These are phyloP conservation scores for Blastobotrys robertii DNA, from an alignment of 805 yeast genomes.

Conservation along the genomic window DNA sequence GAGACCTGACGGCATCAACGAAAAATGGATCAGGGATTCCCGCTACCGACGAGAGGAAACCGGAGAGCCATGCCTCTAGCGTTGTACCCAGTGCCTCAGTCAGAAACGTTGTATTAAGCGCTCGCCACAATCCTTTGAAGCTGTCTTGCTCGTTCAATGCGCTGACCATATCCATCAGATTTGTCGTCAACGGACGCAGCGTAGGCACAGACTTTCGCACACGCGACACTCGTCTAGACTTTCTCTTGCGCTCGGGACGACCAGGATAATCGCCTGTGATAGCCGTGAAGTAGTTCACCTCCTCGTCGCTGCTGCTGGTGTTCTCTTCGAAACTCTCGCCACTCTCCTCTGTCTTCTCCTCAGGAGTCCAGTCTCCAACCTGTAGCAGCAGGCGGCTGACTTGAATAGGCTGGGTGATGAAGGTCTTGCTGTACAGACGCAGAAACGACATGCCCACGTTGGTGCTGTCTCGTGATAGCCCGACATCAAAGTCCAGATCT, in stretches of 20 bases:
- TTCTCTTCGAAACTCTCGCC: conserved; percentile 21
- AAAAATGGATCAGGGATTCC: conserved; percentile 85
- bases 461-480: conserved; percentile 15
- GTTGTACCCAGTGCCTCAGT: conserved; percentile 66
- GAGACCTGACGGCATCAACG: conserved; percentile 70
- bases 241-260: conserved; percentile 3
- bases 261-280: conserved; percentile 15
- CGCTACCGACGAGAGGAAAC: conserved; percentile 69
- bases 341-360: conserved; percentile 8
- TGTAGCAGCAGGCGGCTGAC: conserved; percentile 70
- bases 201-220: neutral
- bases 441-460: conserved; percentile 52
- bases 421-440: conserved; percentile 57
- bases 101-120: conserved; percentile 73
- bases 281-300: conserved; percentile 35
- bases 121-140: conserved; percentile 51
- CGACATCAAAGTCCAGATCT: conserved; percentile 15
- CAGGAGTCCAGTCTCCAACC: conserved; percentile 44
- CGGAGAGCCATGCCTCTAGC: conserved; percentile 85
- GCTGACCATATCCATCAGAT: conserved; percentile 28
- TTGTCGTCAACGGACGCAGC: conserved; percentile 14
- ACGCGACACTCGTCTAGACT: conserved; percentile 2
- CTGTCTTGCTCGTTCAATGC: conserved; percentile 55
- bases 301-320: conserved; percentile 32
- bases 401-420: conserved; percentile 83